Base-by-base conservation (phyloP, 1,284 basidiomycete species). In the Heterobasidion irregulare region DNA sequence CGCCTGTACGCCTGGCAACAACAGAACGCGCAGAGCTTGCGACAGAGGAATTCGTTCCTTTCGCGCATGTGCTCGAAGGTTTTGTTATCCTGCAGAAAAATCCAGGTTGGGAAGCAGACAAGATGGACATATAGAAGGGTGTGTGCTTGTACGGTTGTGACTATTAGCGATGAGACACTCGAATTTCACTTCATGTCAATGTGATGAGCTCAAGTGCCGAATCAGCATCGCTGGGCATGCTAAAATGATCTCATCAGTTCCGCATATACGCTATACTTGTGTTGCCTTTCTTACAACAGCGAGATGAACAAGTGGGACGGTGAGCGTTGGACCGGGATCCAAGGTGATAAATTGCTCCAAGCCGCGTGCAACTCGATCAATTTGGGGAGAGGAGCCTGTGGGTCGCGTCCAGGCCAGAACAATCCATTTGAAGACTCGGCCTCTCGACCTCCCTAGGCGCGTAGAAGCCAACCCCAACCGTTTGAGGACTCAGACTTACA, bases 11-110 rank as follows among this genome's bases (percentile, higher is more conserved):
- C 51, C 74, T 99, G 55, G 95, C 92, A 2, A 96, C 94, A 55
- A 91, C 86, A 13, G 96, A 99, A 67, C 80, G 97, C 49, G 94
- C 92, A 3, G 97, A 99, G 73, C 73, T 99, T 62, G 97, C 92
- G 15, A 98, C 95, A 34, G 97, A 98, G 70, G 96, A 99, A 74
- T 98, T 80, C 70, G 91, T 98, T 65, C 87, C 94, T 8, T 99
- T 91, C 69, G 81, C 86, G 51, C 84, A 86, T 63, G 90, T 94
- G 41, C 76, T 97, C 53, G 95, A 98, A 70, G 92, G 94, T 58
- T 89, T 96, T 64, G 87, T 94, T 45, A 86, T 94, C 54, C 68
- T 95, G 64, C 83, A 84, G 72, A 94, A 94, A 78, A 92, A 92
- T 65, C 87, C 88, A 50, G 89, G 89, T 6, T 91, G 80, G 75